Conservation (phyloP, 257 asterid species). For the Ilex aquifolium region DNA sequence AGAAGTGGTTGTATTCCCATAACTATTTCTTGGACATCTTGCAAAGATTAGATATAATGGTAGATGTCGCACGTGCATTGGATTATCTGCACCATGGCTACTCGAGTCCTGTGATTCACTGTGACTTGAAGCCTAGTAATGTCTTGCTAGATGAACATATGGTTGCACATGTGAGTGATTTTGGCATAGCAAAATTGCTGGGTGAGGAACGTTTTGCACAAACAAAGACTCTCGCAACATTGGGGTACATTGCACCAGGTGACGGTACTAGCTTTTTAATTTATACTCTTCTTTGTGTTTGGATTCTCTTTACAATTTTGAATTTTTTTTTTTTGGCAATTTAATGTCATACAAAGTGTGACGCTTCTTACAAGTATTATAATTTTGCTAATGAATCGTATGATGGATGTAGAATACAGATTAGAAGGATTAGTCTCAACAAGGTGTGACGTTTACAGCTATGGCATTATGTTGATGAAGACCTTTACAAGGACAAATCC, state of each 20-base stretch:
- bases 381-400: too few relatives aligned
- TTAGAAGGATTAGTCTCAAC: too few relatives aligned
- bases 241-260: conserved; percentile 31
- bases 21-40: conserved; percentile 7
- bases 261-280: neutral
- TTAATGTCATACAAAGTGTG: too few relatives aligned
- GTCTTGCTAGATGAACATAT: conserved; percentile 24
- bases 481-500: too few relatives aligned
- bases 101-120: conserved; percentile 24
- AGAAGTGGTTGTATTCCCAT: conserved; percentile 22
- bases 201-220: conserved; percentile 13
- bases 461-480: too few relatives aligned
- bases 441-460: too few relatives aligned
- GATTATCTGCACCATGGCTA: conserved; percentile 27
- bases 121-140: conserved; percentile 33
- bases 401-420: too few relatives aligned
- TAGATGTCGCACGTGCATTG: conserved; percentile 28
- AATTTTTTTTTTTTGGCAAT: too few relatives aligned
- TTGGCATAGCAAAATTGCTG: conserved; percentile 27
- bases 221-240: conserved; percentile 30
- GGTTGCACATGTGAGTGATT: conserved; percentile 29
- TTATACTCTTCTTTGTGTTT: too few relatives aligned
- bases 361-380: too few relatives aligned
- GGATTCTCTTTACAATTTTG: too few relatives aligned
- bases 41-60: conserved; percentile 25